Conservation (phyloP, 2,329 filamentous ascomycete genomes). For the Triangularia verruculosa region DNA sequence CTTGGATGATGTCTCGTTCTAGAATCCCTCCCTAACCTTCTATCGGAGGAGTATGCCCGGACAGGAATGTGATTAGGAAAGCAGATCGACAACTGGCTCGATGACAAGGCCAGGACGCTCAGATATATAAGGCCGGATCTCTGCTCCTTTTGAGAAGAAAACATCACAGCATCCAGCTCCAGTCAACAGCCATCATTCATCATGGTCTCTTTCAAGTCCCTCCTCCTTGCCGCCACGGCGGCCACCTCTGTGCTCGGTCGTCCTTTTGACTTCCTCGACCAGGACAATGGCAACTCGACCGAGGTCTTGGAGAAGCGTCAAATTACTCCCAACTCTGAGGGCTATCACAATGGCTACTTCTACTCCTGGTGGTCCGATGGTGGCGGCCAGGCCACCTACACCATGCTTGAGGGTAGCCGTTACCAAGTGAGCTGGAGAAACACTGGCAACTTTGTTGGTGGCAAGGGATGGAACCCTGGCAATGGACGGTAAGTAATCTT, state of each 20-base stretch:
- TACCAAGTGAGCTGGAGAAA: conserved; percentile 50
- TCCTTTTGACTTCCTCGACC: conserved; percentile 37
- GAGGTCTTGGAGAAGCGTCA: conserved; percentile 25
- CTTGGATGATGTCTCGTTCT: not conserved
- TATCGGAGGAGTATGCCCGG: not conserved
- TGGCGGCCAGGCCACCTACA: conserved; percentile 49
- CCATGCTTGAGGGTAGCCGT: conserved; percentile 47
- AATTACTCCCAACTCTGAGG: conserved; percentile 44
- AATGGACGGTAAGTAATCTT: conserved; percentile 28
- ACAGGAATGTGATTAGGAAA: not conserved
- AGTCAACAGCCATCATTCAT: not conserved
- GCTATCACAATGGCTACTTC: conserved; percentile 55
- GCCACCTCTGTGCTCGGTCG: conserved; percentile 33
- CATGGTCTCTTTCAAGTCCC: conserved; percentile 40
- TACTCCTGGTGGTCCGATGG: conserved; percentile 60
- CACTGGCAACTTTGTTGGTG: conserved; percentile 46
- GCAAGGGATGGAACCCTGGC: conserved; percentile 49
- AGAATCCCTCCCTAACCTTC: not conserved
- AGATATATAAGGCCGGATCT: not conserved
- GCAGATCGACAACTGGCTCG: not conserved
- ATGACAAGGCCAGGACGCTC: not conserved
- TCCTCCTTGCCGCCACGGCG: conserved; percentile 36
- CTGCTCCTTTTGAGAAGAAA: not conserved
- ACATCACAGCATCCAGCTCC: not conserved
- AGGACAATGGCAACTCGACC: conserved; percentile 21